Base-by-base conservation (phyloP, 805 yeast genomes). In the Spathaspora hagerdaliae region DNA sequence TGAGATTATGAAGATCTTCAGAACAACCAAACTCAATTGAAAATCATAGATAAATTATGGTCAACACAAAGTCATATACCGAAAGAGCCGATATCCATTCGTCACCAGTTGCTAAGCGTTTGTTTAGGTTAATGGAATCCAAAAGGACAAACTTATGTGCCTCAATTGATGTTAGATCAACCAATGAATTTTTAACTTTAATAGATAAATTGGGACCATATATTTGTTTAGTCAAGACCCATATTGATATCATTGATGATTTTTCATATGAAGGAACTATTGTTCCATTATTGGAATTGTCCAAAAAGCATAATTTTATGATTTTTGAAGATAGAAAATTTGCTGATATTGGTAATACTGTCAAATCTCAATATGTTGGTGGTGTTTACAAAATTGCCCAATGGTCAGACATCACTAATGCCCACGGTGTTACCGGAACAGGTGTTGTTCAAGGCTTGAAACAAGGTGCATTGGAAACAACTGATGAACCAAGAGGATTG, bases 291-390 rank as follows among this genome's bases (percentile, higher is more conserved):
- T 66, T 84, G 48, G 80, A 61, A 44, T 72, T 94, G 31, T 80
- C 97, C 15, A 70, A 79, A 55, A 89, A 90, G 60, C 92, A 91
- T 71, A 81, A 85, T 52, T 94, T 94, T 59, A 69, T 94, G 75
- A 85, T 94, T 53, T 94, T 94, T 61, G 99, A 94, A 69, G 99
- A 94, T 69, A 79, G 99, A 52, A 94, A 94, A 69, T 94, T 94
- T 67, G 99, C 99, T 24, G 99, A 94, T 65, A 94, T 94, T 56
- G 99, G 99, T 13, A 89, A 91, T 60, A 94, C 99, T 1, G 99
- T 94, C 44, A 91, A 92, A 69, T 79, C 88, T 38, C 99, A 94
- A 67, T 94, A 92, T 65, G 73, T 86, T 31, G 88, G 95, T 34
- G 99, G 99, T 38, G 84, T 88, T 9, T 90, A 81, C 71, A 82